phyloP scores from a whole-genome alignment of 805 yeast species.

The Hanseniaspora thailandica region DNA sequence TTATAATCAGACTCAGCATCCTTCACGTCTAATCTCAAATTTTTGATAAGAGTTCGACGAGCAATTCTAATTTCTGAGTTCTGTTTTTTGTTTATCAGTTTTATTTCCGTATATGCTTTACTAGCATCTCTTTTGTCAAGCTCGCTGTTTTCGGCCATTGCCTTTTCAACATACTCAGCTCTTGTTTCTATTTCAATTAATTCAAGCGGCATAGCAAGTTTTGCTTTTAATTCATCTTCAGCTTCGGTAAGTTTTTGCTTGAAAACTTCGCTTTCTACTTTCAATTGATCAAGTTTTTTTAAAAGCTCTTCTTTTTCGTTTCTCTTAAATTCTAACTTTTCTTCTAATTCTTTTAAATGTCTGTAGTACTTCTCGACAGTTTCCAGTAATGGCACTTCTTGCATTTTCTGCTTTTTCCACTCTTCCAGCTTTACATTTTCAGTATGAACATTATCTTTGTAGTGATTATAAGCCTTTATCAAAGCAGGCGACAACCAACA shows the following conservation, averaged over 20 bases:
- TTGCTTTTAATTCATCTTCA: not conserved
- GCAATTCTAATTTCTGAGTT: not conserved
- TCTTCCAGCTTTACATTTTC: not conserved
- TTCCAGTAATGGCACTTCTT: not conserved
- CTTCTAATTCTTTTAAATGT: not conserved
- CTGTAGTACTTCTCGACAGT: not conserved
- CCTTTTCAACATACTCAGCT: not conserved
- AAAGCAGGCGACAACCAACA: constrained; percentile 88
- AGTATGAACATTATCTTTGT: constrained; percentile 5
- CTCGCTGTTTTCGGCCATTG: not conserved
- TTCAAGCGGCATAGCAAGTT: not conserved
- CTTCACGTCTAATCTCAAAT: not conserved
- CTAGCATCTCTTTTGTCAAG: not conserved
- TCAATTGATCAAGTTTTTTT: not conserved
- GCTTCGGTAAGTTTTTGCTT: not conserved
- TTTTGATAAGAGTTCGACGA: not conserved
- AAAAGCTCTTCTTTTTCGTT: not conserved
- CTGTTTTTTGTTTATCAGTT: too few relatives aligned
- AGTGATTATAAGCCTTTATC: constrained; percentile 19
- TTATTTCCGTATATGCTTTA: not conserved
- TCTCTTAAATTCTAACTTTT: not conserved
- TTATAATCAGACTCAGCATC: not conserved
- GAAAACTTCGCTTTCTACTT: not conserved
- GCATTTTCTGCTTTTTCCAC: constrained; percentile 1
- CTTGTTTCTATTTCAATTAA: not conserved